These are phyloP conservation scores for Oryza nivara DNA, from an alignment of 176 grass and related monocot genomes.

Conservation along the genomic window DNA sequence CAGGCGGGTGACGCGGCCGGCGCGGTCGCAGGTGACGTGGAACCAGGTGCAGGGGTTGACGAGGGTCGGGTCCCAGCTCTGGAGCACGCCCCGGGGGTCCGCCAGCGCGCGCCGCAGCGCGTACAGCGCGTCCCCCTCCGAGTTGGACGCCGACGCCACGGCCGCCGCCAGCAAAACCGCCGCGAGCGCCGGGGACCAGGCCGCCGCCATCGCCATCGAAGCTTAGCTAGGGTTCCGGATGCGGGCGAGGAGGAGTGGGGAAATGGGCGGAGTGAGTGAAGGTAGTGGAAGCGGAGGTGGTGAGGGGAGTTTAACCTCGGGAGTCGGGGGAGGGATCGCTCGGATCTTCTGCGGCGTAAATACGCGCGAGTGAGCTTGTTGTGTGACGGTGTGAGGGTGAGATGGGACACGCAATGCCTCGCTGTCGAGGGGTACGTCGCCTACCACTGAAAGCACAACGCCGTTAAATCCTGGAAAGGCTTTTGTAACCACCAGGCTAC, in stretches of 20 bases:
- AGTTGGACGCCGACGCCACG: constrained; percentile 47
- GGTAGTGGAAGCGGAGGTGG: not conserved
- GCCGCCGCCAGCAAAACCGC: constrained; percentile 9
- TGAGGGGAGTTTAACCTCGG: not conserved
- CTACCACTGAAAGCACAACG: too few species aligned
- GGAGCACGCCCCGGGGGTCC: constrained; percentile 69
- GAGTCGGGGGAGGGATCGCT: too few species aligned
- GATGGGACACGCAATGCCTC: too few species aligned
- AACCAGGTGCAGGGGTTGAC: constrained; percentile 95
- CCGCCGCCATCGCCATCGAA: constrained; percentile 19
- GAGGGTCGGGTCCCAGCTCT: constrained; percentile 86
- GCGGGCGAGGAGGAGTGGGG: not conserved
- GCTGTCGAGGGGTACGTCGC: too few species aligned
- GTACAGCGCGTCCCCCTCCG: constrained; percentile 66
- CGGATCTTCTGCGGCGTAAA: constrained; percentile 30
- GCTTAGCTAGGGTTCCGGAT: constrained; percentile 21
- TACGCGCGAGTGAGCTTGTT: too few species aligned
- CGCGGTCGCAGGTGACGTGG: constrained; percentile 79
- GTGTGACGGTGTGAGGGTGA: too few species aligned
- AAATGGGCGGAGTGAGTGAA: not conserved
- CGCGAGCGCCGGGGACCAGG: constrained; percentile 14
- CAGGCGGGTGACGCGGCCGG: constrained; percentile 59
- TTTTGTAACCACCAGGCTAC: too few species aligned
- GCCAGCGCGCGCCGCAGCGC: constrained; percentile 53
- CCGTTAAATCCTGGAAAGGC: too few species aligned